These are phyloP conservation scores for Rhizophagus sp. DNA, from an alignment of 192 early-diverging fungal species.

Conservation along the genomic window DNA sequence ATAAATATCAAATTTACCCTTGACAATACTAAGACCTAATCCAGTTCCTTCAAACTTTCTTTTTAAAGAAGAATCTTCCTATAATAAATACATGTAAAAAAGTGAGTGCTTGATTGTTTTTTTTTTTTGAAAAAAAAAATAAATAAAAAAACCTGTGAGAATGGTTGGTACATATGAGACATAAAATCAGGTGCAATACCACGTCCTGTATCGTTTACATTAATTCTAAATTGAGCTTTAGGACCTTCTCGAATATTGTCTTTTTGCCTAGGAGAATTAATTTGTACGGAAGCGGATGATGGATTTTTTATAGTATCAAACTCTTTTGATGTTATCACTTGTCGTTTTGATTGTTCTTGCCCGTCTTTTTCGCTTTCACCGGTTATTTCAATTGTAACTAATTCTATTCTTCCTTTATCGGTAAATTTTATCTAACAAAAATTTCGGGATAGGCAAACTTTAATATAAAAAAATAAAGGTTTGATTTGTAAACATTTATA, in stretches of 20 bases:
- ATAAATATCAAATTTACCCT: background rate
- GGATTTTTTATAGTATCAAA: background rate
- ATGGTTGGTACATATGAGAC: background rate
- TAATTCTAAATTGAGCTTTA: background rate
- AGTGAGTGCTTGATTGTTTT: background rate
- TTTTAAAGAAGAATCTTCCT: slow-evolving; percentile 12
- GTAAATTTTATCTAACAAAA: slow-evolving; percentile 9
- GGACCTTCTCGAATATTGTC: background rate
- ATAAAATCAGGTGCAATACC: slow-evolving; percentile 10
- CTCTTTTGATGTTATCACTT: background rate
- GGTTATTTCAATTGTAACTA: background rate
- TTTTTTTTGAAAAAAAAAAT: background rate
- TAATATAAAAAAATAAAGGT: background rate
- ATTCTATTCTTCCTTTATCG: background rate
- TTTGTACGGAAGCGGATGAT: background rate
- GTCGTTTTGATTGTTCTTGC: background rate
- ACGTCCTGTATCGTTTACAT: background rate
- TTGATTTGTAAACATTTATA: background rate
- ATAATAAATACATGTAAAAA: background rate
- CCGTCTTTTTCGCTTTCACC: background rate
- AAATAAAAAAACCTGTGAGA: background rate
- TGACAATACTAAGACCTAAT: slow-evolving; percentile 11
- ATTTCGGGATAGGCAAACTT: background rate
- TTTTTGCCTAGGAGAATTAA: background rate
- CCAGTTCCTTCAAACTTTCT: slow-evolving; percentile 19